Base-by-base conservation (phyloP, 2,329 filamentous ascomycete species). In the Capronia coronata region DNA sequence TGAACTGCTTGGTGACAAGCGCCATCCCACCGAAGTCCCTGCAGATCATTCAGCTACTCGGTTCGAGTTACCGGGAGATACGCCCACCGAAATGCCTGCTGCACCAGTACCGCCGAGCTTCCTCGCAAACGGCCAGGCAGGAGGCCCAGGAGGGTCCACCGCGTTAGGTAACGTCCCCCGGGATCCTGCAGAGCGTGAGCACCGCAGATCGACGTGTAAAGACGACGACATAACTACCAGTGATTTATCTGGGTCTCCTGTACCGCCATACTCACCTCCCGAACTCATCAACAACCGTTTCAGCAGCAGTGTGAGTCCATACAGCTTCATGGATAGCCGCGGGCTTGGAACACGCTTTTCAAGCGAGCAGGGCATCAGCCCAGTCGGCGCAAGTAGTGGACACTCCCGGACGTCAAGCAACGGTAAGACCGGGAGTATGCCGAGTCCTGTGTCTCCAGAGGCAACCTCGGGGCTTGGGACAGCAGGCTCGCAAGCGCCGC, bases 1-100 rank as follows among this genome's bases (percentile, higher is more conserved):
- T 14, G 62, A 64, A 43, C 48, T 64, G 22, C 48, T 55, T 14
- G 62, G 49, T 6, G 61, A 63, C 43, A 60, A 58, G 39, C 56
- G 46, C 19, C 57, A 61, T 34, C 57, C 59, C 4, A 52, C 52
- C 18, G 63, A 64, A 49, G 58, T 61, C 2, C 55, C 59, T 13
- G 56, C 59, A 21, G 62, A 61, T 42, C 34, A 53, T 13, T 54
- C 58, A 2, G 55, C 50, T 11, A 54, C 55, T 16, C 51, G 59
- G 23, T 62, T 57, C 39, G 59, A 61, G 44, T 46, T 61, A 2
- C 41, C 54, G 18, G 55, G 46, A 35, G 38, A 42, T 34, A 56
- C 49, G 3, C 52, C 58, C 4, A 41, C 54, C 11, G 59, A 62
- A 46, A 61, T 61, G 59, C 51, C 58, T 21, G 59, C 57, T 14